Evolutionary conservation across 192 early-diverging fungal genomes (phyloP).

Genomic region (Rhizophagus sp.): DNA sequence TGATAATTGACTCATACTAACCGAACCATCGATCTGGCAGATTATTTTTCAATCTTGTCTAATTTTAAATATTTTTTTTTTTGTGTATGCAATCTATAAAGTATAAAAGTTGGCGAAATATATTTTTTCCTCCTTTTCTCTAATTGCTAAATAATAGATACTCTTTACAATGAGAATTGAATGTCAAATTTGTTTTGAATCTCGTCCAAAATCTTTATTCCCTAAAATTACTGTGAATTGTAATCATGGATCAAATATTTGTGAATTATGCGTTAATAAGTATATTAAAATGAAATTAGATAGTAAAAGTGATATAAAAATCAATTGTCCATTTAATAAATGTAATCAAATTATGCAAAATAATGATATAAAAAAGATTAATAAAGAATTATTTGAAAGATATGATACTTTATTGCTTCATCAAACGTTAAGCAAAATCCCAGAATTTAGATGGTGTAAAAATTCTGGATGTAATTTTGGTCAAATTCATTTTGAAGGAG

Average conservation of each 20-base stretch:
- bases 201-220: background rate
- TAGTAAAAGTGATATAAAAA: background rate
- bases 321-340: slow-evolving; percentile 10
- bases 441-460: slow-evolving; percentile 29
- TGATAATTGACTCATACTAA: too few relatives aligned
- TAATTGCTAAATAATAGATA: too few relatives aligned
- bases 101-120: too few relatives aligned
- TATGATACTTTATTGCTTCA: slow-evolving; percentile 12
- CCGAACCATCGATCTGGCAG: too few relatives aligned
- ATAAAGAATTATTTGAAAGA: slow-evolving; percentile 12
- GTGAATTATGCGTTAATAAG: background rate
- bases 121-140: too few relatives aligned
- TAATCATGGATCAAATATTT: slow-evolving; percentile 10
- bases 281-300: background rate
- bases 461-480: slow-evolving; percentile 18
- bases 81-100: too few relatives aligned
- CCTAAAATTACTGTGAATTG: background rate
- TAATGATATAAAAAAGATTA: slow-evolving; percentile 12
- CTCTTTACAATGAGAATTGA: background rate
- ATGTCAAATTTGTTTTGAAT: background rate
- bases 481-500: slow-evolving; percentile 28
- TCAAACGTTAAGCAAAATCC: background rate
- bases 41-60: too few relatives aligned
- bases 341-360: background rate
- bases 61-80: too few relatives aligned